A percentile compares a stretch with the other conserved stretches of the same genome.
Evolutionary conservation across 306 rosid genomes (phyloP).

Genomic region (Dryas drummondii): DNA sequence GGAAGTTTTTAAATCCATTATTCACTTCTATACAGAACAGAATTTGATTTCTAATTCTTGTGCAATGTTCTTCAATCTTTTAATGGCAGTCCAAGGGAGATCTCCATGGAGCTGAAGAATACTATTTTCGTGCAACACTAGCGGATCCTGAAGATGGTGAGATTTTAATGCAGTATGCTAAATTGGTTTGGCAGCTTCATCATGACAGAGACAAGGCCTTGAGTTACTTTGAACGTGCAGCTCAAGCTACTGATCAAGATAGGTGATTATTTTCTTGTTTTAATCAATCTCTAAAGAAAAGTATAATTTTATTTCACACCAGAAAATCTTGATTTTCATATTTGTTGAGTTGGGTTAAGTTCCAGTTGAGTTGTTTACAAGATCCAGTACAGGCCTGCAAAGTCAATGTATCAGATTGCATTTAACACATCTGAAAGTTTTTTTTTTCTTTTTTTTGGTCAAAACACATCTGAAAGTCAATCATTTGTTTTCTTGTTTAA

Average conservation of each 20-base stretch:
- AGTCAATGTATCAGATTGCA: neutral
- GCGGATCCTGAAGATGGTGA: constrained; percentile 80
- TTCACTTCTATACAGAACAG: neutral
- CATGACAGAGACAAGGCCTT: constrained; percentile 65
- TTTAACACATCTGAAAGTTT: neutral
- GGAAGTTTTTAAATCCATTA: neutral
- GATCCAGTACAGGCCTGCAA: neutral
- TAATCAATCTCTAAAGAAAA: constrained; percentile 6
- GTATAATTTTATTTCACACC: constrained; percentile 5
- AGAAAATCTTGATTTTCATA: neutral
- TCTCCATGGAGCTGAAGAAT: constrained; percentile 70
- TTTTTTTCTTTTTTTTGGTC: no score
- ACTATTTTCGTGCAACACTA: constrained; percentile 55
- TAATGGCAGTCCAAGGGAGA: constrained; percentile 72
- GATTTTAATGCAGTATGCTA: constrained; percentile 58
- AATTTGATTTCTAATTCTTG: constrained; percentile 1
- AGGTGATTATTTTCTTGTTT: constrained; percentile 44
- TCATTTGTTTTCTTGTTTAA: constrained; percentile 37
- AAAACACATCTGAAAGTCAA: neutral
- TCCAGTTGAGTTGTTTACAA: neutral
- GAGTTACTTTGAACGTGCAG: constrained; percentile 70
- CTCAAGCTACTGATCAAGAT: constrained; percentile 55
- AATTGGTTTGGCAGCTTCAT: constrained; percentile 67
- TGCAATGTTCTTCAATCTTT: constrained; percentile 5
- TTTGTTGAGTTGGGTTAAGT: neutral